Evolutionary conservation across 106 monocot species (phyloP).

Genomic region (Chionographis japonica): DNA sequence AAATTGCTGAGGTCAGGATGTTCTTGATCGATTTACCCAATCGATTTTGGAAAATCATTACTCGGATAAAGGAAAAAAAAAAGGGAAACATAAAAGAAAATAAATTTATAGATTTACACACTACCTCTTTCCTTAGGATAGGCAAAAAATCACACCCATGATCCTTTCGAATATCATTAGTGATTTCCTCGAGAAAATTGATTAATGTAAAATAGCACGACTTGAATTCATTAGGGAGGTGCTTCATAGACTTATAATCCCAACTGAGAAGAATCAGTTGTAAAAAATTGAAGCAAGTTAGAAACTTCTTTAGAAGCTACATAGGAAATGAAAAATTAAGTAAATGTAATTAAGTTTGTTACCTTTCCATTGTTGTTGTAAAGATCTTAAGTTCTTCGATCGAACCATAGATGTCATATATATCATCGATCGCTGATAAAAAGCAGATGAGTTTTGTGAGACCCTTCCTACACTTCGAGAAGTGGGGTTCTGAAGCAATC

Average conservation of each 20-base stretch:
- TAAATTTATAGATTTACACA: not conserved
- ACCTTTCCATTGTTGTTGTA: not conserved
- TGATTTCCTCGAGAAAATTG: not conserved
- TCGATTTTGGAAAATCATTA: no score
- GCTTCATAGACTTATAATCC: not conserved
- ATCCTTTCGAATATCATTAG: not conserved
- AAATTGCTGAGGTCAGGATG: no score
- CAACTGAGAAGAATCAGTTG: not conserved
- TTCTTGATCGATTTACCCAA: no score
- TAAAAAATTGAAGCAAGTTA: not conserved
- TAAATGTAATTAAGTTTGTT: no score
- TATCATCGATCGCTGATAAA: not conserved
- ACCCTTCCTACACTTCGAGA: not conserved
- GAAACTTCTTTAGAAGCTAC: no score
- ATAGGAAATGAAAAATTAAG: no score
- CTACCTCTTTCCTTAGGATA: conserved; percentile 1
- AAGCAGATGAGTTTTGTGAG: not conserved
- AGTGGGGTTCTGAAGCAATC: not conserved
- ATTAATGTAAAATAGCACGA: not conserved
- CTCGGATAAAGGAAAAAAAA: no score
- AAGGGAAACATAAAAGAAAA: no score
- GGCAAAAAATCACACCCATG: not conserved
- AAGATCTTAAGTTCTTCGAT: not conserved
- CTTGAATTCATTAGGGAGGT: conserved; percentile 3
- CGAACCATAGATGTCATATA: not conserved